Base-by-base conservation (phyloP, 129 eudicot species). In the Daucus carota region DNA sequence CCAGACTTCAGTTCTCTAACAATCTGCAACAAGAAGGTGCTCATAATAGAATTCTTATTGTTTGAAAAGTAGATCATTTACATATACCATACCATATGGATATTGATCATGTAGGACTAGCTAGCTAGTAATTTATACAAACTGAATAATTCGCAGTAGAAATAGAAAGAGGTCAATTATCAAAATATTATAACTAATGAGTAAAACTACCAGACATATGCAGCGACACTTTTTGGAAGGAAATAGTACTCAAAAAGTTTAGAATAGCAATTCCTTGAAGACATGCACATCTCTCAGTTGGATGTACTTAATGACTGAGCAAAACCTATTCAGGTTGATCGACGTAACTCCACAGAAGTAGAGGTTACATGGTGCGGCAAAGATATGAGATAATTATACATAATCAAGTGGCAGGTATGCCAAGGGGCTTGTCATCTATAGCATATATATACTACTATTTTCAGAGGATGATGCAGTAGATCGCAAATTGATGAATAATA, bases 1-100 rank as follows among this genome's bases (percentile, higher is more conserved):
- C 97, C 97, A 0, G 87, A 71, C 80, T 73, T 83, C 60, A 77
- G 80, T 74, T 90, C 92, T 8, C 85, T 86, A 11, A 88, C 83
- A 63, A 81, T 83, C 83, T 90, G 82, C 73, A 77, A 48, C 28
- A 75, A 76, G n/a, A 52, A 65, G 76, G 52, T 48, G 63, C 11
- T 38, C 6, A 29, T 3, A 50, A 73, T 29, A 60, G 18, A n/a
- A 67, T 33, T 1, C 16, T 52, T 7, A 78, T 41, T 40, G 36
- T 71, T 6, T 29, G 0, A 13, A 20, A 77, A 22, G 8, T 16
- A 33, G 6, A 15, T 16, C n/a, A 63, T 29, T 11, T 31, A 26
- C 2, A 29, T 63, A 29, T 26, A 9, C 29, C 7, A 29, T 26
- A 63, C 20, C 18, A 63, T 15, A 5, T 65, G 34, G 10, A 65